Evolutionary conservation across 345 rosid species (phyloP), one percentile per base, ranked within the genome.

Genomic region (Cardamine occulta): DNA sequence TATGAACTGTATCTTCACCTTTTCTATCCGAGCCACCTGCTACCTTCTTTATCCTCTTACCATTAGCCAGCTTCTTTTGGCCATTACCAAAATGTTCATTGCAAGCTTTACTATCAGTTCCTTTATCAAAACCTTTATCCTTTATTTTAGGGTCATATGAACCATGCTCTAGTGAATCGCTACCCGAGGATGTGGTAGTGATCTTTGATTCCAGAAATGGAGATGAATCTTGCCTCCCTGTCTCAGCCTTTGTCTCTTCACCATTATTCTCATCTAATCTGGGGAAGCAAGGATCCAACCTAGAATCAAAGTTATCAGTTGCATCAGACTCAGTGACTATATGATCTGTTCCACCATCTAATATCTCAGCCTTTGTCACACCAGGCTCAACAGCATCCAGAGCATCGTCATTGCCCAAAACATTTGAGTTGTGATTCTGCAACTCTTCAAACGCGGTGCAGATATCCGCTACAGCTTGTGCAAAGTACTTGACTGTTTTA

Each of bases 401-500:
- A 68, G 86, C 66, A 68, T 84, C 72, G 26, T 71, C 86, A 75
- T 64, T 85, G 29, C 84, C 82, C 67, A 66, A 70, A 67, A 74
- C 78, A 78, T 81, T 70, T 42, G 85, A 78, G 28, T 85, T 90
- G 75, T 75, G 79, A 73, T 83, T 81, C 60, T 83, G 86, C 66
- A 81, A 80, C 80, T 84, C 87, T 58, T 93, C 92, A 84, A 91
- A 96, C 47, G 87, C 97, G 42, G 77, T 70, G 73, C 85, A 91
- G 35, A 93, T 96, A 70, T 93, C 97, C 81, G 82, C 81, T 37
- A 89, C 96, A 61, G 99, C 99, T 84, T 83, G 92, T 57, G 87
- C 64, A 80, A 93, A 96, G 78, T 70, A 72, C 82, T 85, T 96
- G 40, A 74, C 84, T 40, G 89, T 81, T 85, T 89, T 93, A 73